Conservation (phyloP, 345 rosid species). For the Aethionema arabicum region DNA sequence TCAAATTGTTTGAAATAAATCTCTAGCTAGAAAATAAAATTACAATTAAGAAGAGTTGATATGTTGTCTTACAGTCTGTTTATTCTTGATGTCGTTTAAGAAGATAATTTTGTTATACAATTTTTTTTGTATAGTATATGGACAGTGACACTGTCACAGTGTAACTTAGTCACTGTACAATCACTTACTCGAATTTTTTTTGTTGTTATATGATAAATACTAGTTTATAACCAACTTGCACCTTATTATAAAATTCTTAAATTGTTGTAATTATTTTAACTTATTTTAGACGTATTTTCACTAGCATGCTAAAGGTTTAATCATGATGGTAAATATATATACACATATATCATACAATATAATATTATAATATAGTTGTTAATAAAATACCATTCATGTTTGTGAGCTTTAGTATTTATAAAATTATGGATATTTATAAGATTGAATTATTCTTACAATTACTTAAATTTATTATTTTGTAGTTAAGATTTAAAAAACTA, state of each 20-base stretch:
- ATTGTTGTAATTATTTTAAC: slow-evolving; percentile 29
- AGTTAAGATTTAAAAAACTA: too few species aligned
- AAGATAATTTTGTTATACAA: not conserved
- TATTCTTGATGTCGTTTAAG: too few species aligned
- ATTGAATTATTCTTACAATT: too few species aligned
- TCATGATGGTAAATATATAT: slow-evolving; percentile 9
- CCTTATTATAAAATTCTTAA: slow-evolving; percentile 17
- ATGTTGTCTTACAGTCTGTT: too few species aligned
- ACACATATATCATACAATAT: not conserved
- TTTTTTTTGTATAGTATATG: not conserved
- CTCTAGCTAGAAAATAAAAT: too few species aligned
- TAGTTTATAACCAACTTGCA: slow-evolving; percentile 28
- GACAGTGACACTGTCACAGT: too few species aligned
- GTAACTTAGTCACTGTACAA: not conserved
- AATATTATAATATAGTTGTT: too few species aligned
- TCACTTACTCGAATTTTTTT: not conserved
- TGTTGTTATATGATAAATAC: not conserved
- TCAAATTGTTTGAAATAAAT: too few species aligned
- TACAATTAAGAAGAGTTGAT: too few species aligned
- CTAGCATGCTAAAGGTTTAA: slow-evolving; percentile 28
- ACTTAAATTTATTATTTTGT: too few species aligned
- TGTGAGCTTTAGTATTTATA: not conserved
- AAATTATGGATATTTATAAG: too few species aligned
- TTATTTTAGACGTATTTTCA: slow-evolving; percentile 28
- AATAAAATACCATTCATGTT: not conserved